Conservation (phyloP, 139 green algal species). For the Haematococcus lacustris region DNA sequence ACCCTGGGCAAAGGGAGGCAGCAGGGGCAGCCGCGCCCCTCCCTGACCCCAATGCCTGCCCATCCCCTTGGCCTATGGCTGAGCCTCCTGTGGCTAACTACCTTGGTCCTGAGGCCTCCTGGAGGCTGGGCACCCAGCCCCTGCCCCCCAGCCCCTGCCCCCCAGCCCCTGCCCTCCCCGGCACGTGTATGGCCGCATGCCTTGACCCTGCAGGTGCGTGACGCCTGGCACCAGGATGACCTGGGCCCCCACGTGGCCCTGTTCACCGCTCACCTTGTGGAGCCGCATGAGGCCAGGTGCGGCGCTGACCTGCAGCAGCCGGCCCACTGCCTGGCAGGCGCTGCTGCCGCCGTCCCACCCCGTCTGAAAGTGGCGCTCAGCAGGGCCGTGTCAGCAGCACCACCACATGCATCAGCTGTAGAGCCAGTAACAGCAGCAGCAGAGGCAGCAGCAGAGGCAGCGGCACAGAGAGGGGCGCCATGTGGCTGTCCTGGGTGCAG, state of each 20-base stretch:
- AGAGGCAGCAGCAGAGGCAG: not conserved
- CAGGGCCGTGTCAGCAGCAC: not conserved
- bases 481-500: not conserved
- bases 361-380: too few relatives aligned
- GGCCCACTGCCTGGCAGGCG: too few relatives aligned
- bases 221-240: slow-evolving; percentile 25
- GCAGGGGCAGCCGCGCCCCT: too few relatives aligned
- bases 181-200: not conserved
- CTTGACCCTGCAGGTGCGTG: slow-evolving; percentile 1
- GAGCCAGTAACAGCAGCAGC: not conserved
- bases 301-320: not conserved
- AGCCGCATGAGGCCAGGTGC: slow-evolving; percentile 29
- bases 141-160: too few relatives aligned
- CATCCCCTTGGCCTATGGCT: not conserved
- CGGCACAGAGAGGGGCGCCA: not conserved
- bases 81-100: not conserved
- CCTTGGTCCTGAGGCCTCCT: not conserved
- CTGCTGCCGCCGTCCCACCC: too few relatives aligned
- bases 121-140: too few relatives aligned
- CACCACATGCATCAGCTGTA: not conserved
- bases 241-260: slow-evolving; percentile 13
- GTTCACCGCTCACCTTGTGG: slow-evolving; percentile 25
- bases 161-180: too few relatives aligned
- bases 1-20: not conserved
- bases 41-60: not conserved